phyloP scores from a whole-genome alignment of 768 basidiomycete species.

The Boletus eberwhitei region DNA sequence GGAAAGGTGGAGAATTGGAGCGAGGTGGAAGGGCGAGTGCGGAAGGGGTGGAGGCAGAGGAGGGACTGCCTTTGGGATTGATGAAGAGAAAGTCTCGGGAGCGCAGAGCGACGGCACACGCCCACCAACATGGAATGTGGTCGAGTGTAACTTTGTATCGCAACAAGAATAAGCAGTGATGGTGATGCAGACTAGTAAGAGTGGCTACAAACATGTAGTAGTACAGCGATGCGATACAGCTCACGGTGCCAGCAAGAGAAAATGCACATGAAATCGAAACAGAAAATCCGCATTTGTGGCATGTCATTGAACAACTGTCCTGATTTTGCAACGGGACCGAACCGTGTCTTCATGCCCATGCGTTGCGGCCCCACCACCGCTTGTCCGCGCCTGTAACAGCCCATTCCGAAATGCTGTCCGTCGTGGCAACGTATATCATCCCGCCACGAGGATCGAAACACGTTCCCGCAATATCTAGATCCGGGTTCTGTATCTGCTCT shows the following conservation, averaged over 20 bases:
- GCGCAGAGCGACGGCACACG: constrained; percentile 24
- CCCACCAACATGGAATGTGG: constrained; percentile 21
- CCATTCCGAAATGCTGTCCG: constrained; percentile 73
- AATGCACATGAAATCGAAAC: constrained; percentile 6
- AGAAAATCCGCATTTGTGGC: constrained; percentile 4
- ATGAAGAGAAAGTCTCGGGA: constrained; percentile 2
- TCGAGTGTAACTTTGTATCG: background rate
- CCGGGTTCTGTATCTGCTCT: constrained; percentile 18
- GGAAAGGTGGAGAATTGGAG: constrained; percentile 20
- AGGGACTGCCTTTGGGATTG: constrained; percentile 4
- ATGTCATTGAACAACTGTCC: background rate
- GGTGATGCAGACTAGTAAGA: constrained; percentile 1
- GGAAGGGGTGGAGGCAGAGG: constrained; percentile 5
- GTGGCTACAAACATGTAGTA: constrained; percentile 15
- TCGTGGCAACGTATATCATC: constrained; percentile 65
- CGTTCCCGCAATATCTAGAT: constrained; percentile 61
- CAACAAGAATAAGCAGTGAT: background rate
- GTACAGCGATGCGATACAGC: constrained; percentile 22
- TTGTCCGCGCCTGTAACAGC: constrained; percentile 66
- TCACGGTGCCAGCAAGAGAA: constrained; percentile 1
- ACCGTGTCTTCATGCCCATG: constrained; percentile 35
- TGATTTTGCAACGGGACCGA: background rate
- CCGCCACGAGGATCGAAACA: constrained; percentile 72
- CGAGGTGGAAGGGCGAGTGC: background rate
- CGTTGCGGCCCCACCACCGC: constrained; percentile 62